Evolutionary conservation across 164 flowering plant genomes (phyloP).

Genomic region (Buxus sempervirens): DNA sequence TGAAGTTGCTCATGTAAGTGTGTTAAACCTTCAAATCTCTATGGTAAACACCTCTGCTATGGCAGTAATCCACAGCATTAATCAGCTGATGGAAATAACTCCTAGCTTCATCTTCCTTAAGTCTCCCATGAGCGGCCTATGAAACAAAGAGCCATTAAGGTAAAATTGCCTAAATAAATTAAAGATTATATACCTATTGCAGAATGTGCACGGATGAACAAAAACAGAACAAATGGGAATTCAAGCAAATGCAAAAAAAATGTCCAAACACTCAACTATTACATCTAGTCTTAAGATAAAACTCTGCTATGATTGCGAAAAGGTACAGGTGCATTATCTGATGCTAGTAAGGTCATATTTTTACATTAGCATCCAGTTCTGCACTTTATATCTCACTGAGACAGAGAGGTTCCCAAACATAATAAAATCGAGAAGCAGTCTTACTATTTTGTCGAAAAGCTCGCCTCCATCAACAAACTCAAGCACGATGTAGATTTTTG

Average conservation of each 20-base stretch:
- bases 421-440: background rate
- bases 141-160: constrained; percentile 10
- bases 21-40: constrained; percentile 78
- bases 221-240: no score
- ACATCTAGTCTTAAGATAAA: no score
- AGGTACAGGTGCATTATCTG: no score
- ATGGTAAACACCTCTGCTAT: constrained; percentile 86
- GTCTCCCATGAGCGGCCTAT: constrained; percentile 65
- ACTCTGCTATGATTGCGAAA: no score
- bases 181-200: background rate
- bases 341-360: no score
- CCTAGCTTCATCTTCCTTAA: constrained; percentile 81
- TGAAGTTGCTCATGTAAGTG: background rate
- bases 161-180: background rate
- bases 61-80: constrained; percentile 86
- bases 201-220: background rate
- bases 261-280: no score
- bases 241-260: no score
- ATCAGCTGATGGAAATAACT: constrained; percentile 86
- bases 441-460: constrained; percentile 77
- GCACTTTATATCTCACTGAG: background rate
- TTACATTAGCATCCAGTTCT: background rate
- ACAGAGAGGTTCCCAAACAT: background rate
- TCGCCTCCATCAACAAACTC: constrained; percentile 75
- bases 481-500: constrained; percentile 67